These are phyloP conservation scores for Epichloe baconii DNA, from an alignment of 2,329 filamentous ascomycete genomes.

Conservation along the genomic window DNA sequence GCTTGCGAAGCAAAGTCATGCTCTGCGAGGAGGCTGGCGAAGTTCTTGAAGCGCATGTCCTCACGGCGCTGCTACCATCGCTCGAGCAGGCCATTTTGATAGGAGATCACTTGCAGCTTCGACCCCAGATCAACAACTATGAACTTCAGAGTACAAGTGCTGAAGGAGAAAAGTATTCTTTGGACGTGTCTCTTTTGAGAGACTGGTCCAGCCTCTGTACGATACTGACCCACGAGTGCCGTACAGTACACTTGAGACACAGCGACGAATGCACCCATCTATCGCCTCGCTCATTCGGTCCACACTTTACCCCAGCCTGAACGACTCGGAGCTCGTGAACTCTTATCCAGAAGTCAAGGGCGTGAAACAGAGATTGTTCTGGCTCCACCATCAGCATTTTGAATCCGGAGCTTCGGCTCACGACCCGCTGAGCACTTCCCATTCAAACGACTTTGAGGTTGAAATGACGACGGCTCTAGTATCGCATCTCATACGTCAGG, in stretches of 20 bases:
- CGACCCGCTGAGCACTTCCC: conserved; percentile 28
- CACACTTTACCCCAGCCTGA: conserved; percentile 42
- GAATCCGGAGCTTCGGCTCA: conserved; percentile 25
- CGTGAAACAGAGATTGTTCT: conserved; percentile 41
- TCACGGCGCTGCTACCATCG: conserved; percentile 45
- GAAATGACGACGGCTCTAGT: conserved; percentile 51
- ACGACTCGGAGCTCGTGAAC: conserved; percentile 31
- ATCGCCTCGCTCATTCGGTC: conserved; percentile 46
- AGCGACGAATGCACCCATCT: conserved; percentile 52
- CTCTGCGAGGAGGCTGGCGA: conserved; percentile 59
- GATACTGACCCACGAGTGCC: conserved; percentile 13
- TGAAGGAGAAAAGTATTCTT: conserved; percentile 32
- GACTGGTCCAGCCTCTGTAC: conserved; percentile 30
- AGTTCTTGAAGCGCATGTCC: conserved; percentile 49
- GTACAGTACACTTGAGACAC: conserved; percentile 34
- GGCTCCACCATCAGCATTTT: conserved; percentile 43
- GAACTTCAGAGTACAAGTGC: conserved; percentile 37
- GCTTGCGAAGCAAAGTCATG: conserved; percentile 40
- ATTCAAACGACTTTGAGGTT: conserved; percentile 46
- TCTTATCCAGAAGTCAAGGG: conserved; percentile 36
- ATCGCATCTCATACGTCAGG: conserved; percentile 52
- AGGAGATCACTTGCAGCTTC: conserved; percentile 49
- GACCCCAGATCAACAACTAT: conserved; percentile 43
- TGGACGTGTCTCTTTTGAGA: conserved; percentile 49
- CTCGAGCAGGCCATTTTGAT: conserved; percentile 51